Base-by-base conservation (phyloP, 176 grass and related monocot species). In the Dendrocalamus sinicus region DNA sequence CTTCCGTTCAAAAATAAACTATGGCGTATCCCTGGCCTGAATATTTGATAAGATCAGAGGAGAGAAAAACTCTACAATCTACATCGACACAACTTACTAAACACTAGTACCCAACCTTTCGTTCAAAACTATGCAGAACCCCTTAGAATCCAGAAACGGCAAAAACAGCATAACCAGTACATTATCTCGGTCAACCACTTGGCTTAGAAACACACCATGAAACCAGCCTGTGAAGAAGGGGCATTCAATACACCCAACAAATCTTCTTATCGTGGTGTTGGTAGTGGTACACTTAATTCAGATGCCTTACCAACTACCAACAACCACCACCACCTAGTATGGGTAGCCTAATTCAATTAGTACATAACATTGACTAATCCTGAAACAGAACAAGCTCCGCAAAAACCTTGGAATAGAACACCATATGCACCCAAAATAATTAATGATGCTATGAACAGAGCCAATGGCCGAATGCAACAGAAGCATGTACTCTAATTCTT, bases 1-100 rank as follows among this genome's bases (percentile, higher is more conserved):
- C 12, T 86, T 80, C 61, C 6, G 20, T 80, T 80, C 0, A 80
- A 35, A n/a, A 51, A 80, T 80, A 76, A 47, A 81, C 52, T 20
- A 35, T 47, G 20, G 6, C 9, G 55, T 82, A 66, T 55, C 26
- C 24, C 16, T 47, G 19, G 19, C 17, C 77, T 70, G 44, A 45
- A 62, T 9, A 75, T 70, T 37, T 52, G 14, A 62, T 45, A 62
- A 64, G 44, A 65, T 61, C 37, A 3, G 7, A 66, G 46, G 47
- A 73, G 55, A 54, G 11, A 73, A 69, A 59, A 46, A 52, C 3
- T 64, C 65, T 78, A 52, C 17, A 88, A 30, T 55, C 55, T 78
- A 70, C 55, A 88, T 19, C 0, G 64, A 78, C 16, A 22, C 54
- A 78, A 44, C 62, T 77, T 53, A 82, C 6, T 61, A 46, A 67